Evolutionary conservation across 768 basidiomycete genomes (phyloP).

Genomic region (Cystofilobasidium bisporidii): DNA sequence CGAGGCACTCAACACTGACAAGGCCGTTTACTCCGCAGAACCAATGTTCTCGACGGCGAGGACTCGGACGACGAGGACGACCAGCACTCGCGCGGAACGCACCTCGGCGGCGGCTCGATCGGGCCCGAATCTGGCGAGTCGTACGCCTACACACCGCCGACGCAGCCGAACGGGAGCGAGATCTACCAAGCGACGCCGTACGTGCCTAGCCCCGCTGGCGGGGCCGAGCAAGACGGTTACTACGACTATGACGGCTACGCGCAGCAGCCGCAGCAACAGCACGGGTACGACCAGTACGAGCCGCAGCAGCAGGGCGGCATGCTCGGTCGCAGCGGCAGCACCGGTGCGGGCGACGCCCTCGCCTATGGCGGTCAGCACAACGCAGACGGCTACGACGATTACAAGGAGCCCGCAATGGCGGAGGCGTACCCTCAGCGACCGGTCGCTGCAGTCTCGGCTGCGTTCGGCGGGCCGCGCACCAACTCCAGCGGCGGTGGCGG

Average conservation of each 20-base stretch:
- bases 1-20: not conserved
- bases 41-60: constrained; percentile 28
- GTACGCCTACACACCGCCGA: constrained; percentile 18
- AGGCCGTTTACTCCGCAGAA: not conserved
- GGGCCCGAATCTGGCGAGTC: constrained; percentile 4
- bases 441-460: not conserved
- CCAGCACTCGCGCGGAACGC: not conserved
- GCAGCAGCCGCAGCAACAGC: not conserved
- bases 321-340: not conserved
- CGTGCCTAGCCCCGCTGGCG: constrained; percentile 6
- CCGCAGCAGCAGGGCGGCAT: constrained; percentile 10
- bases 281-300: constrained; percentile 5
- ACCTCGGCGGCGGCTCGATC: constrained; percentile 3
- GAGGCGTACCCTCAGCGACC: not conserved
- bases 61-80: constrained; percentile 23
- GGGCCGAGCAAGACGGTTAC: not conserved
- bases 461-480: constrained; percentile 3
- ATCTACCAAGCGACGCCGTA: constrained; percentile 7
- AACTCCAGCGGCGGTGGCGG: not conserved
- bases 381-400: not conserved
- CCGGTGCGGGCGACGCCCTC: not conserved
- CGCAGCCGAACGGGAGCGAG: constrained; percentile 2
- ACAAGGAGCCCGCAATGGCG: not conserved
- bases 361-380: not conserved
- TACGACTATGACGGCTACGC: not conserved